Conservation (phyloP, 768 basidiomycete species). For the Leccinum variicolor region DNA sequence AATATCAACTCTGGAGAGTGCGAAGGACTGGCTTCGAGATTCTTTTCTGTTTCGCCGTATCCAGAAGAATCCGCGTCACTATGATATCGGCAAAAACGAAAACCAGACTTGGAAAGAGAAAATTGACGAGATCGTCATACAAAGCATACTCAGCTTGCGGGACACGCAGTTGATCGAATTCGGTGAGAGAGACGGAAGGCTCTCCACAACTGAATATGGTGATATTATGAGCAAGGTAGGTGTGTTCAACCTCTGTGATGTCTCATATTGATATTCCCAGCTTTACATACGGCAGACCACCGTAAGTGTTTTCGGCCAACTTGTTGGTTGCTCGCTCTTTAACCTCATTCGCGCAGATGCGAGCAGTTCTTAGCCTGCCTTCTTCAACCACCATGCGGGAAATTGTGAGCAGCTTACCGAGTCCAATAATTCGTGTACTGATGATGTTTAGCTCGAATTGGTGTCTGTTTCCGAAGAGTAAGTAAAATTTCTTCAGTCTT, state of each 20-base stretch:
- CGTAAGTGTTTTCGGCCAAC: constrained; percentile 34
- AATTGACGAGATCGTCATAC: constrained; percentile 69
- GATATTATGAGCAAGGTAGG: constrained; percentile 85
- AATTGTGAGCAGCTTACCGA: constrained; percentile 47
- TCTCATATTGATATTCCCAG: constrained; percentile 35
- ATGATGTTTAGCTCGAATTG: constrained; percentile 52
- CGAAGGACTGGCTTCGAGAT: constrained; percentile 77
- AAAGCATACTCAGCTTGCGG: constrained; percentile 59
- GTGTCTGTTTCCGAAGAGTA: constrained; percentile 69
- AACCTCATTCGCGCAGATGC: constrained; percentile 49
- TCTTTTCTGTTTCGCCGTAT: constrained; percentile 89
- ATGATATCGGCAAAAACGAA: constrained; percentile 56
- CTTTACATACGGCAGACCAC: constrained; percentile 73
- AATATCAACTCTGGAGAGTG: constrained; percentile 64
- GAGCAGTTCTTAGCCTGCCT: constrained; percentile 56
- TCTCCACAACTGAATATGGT: constrained; percentile 70
- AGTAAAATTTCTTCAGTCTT: constrained; percentile 9
- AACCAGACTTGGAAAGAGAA: constrained; percentile 66
- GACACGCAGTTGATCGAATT: constrained; percentile 58
- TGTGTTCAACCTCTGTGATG: background rate
- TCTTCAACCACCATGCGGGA: constrained; percentile 56
- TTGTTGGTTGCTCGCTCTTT: background rate
- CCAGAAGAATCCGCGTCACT: constrained; percentile 77
- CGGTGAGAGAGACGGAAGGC: constrained; percentile 36
- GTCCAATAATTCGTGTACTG: background rate